Conservation (phyloP, 805 yeast species). For the Myxozyma melibiosi region DNA sequence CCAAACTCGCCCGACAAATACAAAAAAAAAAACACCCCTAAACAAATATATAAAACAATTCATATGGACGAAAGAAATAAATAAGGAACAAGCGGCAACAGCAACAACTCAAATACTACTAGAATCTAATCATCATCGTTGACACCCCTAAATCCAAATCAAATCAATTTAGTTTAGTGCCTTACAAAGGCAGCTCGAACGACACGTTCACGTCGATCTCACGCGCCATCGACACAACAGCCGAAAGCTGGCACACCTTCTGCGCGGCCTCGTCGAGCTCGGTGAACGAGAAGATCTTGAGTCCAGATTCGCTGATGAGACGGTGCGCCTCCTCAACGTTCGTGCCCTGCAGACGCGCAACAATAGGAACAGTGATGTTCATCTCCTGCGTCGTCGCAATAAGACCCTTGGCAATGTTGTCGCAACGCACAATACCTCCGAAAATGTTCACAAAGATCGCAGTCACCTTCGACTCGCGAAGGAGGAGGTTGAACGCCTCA, state of each 20-base stretch:
- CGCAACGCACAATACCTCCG: slow-evolving; percentile 99
- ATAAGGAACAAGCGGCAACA: neutral
- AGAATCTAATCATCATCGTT: too few species aligned
- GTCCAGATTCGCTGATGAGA: slow-evolving; percentile 82
- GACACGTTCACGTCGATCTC: slow-evolving; percentile 53
- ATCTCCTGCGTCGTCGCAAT: slow-evolving; percentile 92
- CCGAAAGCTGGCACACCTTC: slow-evolving; percentile 79
- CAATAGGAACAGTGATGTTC: slow-evolving; percentile 89
- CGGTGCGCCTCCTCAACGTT: slow-evolving; percentile 87
- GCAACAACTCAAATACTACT: too few species aligned
- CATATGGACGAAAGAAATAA: neutral
- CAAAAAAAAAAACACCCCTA: neutral
- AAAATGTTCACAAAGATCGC: slow-evolving; percentile 98
- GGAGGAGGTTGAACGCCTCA: slow-evolving; percentile 90
- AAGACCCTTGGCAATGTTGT: slow-evolving; percentile 96
- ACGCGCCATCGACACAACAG: slow-evolving; percentile 52
- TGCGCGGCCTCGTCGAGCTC: slow-evolving; percentile 98
- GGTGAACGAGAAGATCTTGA: slow-evolving; percentile 86
- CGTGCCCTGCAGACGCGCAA: slow-evolving; percentile 98
- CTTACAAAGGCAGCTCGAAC: slow-evolving; percentile 51
- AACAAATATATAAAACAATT: neutral
- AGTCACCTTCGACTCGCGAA: slow-evolving; percentile 83
- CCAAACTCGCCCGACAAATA: neutral
- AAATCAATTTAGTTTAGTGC: neutral
- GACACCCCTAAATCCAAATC: too few species aligned